Evolutionary conservation across 1,284 basidiomycete species (phyloP).

Genomic region (Pseudomicrostroma phylloplanum): DNA sequence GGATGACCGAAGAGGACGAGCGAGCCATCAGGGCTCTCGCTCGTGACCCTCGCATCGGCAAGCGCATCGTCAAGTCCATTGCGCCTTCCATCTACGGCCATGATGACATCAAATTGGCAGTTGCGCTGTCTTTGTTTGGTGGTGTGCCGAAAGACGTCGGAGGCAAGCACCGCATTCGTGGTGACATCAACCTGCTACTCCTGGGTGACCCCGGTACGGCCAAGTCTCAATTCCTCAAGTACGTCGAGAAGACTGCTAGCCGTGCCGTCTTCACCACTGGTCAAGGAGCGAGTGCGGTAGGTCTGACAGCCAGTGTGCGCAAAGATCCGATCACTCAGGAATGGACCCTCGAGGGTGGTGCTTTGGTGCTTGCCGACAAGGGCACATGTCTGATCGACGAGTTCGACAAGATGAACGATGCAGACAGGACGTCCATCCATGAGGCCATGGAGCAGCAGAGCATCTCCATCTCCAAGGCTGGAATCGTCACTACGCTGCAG

Average conservation of each 20-base stretch:
- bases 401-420: constrained; percentile 99
- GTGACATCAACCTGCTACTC: constrained; percentile 92
- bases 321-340: constrained; percentile 95
- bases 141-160: constrained; percentile 93
- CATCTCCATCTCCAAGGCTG: constrained; percentile 99
- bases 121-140: constrained; percentile 88
- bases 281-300: constrained; percentile 93
- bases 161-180: constrained; percentile 89
- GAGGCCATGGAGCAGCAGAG: constrained; percentile 99
- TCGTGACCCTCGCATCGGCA: constrained; percentile 86
- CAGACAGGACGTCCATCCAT: constrained; percentile 81
- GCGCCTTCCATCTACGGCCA: constrained; percentile 98
- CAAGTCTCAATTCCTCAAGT: constrained; percentile 98
- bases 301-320: constrained; percentile 93
- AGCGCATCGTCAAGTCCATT: constrained; percentile 95
- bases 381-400: constrained; percentile 98
- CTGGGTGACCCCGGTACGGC: constrained; percentile 97
- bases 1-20: constrained; percentile 93
- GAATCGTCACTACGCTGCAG: constrained; percentile 92
- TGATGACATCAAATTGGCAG: constrained; percentile 95
- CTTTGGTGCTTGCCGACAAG: constrained; percentile 93
- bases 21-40: constrained; percentile 78
- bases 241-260: constrained; percentile 95
- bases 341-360: constrained; percentile 98
- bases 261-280: constrained; percentile 96